These are phyloP conservation scores for Aquilaria agallochum DNA, from an alignment of 441 rosid species.

Conservation along the genomic window DNA sequence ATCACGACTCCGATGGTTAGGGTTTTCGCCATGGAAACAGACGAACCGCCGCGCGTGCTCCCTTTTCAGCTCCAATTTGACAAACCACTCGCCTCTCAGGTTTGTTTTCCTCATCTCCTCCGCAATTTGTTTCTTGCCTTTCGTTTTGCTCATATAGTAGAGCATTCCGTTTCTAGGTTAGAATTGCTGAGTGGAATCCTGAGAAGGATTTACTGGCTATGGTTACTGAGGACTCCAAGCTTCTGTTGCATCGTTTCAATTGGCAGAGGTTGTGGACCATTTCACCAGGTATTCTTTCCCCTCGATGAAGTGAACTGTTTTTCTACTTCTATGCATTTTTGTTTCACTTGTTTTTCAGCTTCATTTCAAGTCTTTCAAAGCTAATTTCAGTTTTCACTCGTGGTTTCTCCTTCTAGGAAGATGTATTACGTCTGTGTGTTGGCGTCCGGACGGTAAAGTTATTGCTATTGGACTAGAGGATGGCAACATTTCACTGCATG, in stretches of 20 bases:
- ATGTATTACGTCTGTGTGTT: slow-evolving; percentile 69
- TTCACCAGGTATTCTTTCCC: slow-evolving; percentile 50
- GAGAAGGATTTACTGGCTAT: slow-evolving; percentile 89
- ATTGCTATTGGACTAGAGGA: slow-evolving; percentile 84
- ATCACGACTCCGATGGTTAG: not conserved
- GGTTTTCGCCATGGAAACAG: slow-evolving; percentile 55
- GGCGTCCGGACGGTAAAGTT: slow-evolving; percentile 92
- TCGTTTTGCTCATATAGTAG: not conserved
- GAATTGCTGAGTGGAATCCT: slow-evolving; percentile 88
- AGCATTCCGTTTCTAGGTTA: slow-evolving; percentile 30
- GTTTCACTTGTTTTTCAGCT: not conserved
- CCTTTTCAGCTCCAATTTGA: slow-evolving; percentile 88
- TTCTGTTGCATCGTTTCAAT: slow-evolving; percentile 82
- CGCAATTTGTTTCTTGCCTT: not conserved
- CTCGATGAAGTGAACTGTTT: not conserved
- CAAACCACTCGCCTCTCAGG: slow-evolving; percentile 80
- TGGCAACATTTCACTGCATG: slow-evolving; percentile 73
- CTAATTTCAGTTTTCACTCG: not conserved
- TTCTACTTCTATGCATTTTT: not conserved
- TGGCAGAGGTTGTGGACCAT: slow-evolving; percentile 91
- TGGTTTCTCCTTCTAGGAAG: slow-evolving; percentile 40
- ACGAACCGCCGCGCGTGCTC: slow-evolving; percentile 38
- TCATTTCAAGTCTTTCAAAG: not conserved
- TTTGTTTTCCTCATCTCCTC: slow-evolving; percentile 15
- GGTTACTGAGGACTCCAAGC: slow-evolving; percentile 84